These are phyloP conservation scores for Colletotrichum sp. DNA, from an alignment of 2,329 filamentous ascomycete species.

Conservation along the genomic window DNA sequence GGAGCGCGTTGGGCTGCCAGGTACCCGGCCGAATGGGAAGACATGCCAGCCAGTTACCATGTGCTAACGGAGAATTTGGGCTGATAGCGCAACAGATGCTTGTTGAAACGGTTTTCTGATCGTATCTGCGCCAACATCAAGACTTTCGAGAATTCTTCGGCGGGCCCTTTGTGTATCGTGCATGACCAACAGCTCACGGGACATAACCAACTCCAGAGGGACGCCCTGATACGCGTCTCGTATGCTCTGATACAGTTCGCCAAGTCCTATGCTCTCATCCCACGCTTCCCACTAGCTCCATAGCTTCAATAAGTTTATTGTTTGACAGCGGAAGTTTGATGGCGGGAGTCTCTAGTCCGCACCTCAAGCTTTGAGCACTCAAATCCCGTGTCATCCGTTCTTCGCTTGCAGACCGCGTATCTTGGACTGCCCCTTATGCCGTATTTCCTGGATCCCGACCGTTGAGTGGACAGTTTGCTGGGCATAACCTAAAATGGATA, in stretches of 20 bases:
- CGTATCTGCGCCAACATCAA: neutral
- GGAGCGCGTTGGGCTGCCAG: neutral
- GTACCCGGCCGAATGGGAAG: neutral
- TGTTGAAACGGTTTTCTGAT: neutral
- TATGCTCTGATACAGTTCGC: neutral
- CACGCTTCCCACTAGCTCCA: neutral
- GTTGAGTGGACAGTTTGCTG: neutral
- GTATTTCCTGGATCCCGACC: neutral
- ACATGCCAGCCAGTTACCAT: neutral
- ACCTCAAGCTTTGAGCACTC: neutral
- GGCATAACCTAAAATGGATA: neutral
- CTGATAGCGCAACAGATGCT: neutral
- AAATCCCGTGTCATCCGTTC: neutral
- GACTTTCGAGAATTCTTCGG: neutral
- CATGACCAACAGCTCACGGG: neutral
- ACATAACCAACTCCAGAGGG: neutral
- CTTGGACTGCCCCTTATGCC: neutral
- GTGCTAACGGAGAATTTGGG: neutral
- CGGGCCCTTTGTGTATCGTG: neutral
- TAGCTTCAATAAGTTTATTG: neutral
- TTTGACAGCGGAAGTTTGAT: neutral
- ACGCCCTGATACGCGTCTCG: neutral
- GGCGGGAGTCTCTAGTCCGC: neutral
- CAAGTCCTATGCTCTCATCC: neutral
- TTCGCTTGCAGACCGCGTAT: neutral